Percentiles rank a stretch among this genome's conserved stretches.
Conservation (phyloP, 2,329 filamentous ascomycete species). For the Aspergillus niger region DNA sequence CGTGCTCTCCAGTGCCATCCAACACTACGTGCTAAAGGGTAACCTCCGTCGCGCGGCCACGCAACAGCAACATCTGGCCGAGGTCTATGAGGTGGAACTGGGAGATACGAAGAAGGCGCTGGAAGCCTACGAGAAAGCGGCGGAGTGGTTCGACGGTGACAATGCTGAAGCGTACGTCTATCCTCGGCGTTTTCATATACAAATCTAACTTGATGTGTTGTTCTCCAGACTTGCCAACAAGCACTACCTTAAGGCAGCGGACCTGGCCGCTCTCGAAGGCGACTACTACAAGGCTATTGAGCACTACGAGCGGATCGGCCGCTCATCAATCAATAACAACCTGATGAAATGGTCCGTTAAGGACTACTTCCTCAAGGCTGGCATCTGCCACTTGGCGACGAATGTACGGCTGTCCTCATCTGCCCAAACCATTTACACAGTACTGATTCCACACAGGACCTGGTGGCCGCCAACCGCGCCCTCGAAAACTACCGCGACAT, state of each 20-base stretch:
- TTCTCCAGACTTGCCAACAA: slow-evolving; percentile 78
- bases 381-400: slow-evolving; percentile 82
- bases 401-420: slow-evolving; percentile 38
- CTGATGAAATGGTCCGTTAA: slow-evolving; percentile 93
- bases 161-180: slow-evolving; percentile 71
- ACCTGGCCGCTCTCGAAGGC: slow-evolving; percentile 76
- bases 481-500: slow-evolving; percentile 79
- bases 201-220: background rate
- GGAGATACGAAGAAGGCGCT: slow-evolving; percentile 76
- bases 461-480: slow-evolving; percentile 76
- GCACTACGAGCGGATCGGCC: slow-evolving; percentile 80
- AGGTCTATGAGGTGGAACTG: slow-evolving; percentile 80
- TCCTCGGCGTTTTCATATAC: background rate
- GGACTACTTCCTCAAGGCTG: slow-evolving; percentile 92
- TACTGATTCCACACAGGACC: slow-evolving; percentile 53
- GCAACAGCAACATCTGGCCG: slow-evolving; percentile 84
- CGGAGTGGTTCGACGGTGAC: slow-evolving; percentile 85
- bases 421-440: background rate
- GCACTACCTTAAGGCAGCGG: slow-evolving; percentile 87
- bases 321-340: slow-evolving; percentile 79
- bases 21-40: slow-evolving; percentile 83
- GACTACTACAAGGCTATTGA: slow-evolving; percentile 85
- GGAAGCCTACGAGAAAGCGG: slow-evolving; percentile 81
- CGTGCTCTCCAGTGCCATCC: slow-evolving; percentile 76
- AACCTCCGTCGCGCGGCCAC: slow-evolving; percentile 90